Conservation (phyloP, 2,329 filamentous ascomycete genomes). For the Pseudopithomyces maydicus region DNA sequence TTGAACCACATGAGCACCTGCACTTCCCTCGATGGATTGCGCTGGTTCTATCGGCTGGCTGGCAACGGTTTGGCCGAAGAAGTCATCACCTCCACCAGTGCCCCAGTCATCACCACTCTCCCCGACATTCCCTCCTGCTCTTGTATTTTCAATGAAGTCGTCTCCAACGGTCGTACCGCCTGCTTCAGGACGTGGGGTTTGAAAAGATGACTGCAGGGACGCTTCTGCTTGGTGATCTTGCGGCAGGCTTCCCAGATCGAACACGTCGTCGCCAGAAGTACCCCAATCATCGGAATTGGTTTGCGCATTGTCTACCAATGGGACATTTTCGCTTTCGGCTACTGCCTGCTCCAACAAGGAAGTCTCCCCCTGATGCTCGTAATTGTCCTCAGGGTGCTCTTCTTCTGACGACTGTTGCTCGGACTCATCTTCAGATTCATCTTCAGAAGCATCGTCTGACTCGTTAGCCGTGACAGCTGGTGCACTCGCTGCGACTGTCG, state of each 20-base stretch:
- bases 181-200: constrained; percentile 32
- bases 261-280: constrained; percentile 35
- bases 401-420: constrained; percentile 3
- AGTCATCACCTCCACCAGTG: constrained; percentile 37
- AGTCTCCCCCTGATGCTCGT: constrained; percentile 54
- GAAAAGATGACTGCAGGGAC: constrained; percentile 15
- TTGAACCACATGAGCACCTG: constrained; percentile 26
- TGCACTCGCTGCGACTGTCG: constrained; percentile 16
- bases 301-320: constrained; percentile 49
- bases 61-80: constrained; percentile 29
- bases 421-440: constrained; percentile 4
- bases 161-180: constrained; percentile 39
- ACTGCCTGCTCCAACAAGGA: constrained; percentile 53
- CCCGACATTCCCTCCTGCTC: constrained; percentile 34
- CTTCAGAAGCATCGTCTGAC: not conserved
- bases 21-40: constrained; percentile 19
- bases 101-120: constrained; percentile 41
- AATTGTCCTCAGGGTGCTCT: constrained; percentile 35
- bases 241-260: constrained; percentile 33
- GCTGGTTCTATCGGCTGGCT: constrained; percentile 22
- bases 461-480: not conserved
- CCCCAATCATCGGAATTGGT: constrained; percentile 42
- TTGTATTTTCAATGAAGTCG: constrained; percentile 35
- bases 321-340: constrained; percentile 48
- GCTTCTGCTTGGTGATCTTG: constrained; percentile 23